These are phyloP conservation scores for Podaxis rugospora DNA, from an alignment of 768 basidiomycete genomes.

Conservation along the genomic window DNA sequence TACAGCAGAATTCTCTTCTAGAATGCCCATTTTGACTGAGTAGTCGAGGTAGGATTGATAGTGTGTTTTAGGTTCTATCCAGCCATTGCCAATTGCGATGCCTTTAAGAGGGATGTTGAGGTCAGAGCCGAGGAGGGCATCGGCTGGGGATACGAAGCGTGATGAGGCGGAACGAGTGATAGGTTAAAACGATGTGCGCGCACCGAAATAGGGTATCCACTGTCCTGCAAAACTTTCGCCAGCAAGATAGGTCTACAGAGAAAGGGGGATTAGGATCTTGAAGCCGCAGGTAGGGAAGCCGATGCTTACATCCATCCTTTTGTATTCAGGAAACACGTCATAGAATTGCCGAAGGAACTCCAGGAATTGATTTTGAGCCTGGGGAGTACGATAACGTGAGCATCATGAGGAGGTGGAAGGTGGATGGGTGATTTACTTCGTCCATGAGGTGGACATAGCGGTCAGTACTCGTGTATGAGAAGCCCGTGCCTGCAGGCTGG, in stretches of 20 bases:
- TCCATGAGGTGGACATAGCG: slow-evolving; percentile 76
- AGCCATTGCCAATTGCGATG: slow-evolving; percentile 93
- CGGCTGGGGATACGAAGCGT: slow-evolving; percentile 42
- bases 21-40: slow-evolving; percentile 70
- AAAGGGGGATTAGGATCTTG: neutral
- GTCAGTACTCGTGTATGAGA: slow-evolving; percentile 85
- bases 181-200: slow-evolving; percentile 13
- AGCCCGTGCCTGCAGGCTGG: slow-evolving; percentile 95
- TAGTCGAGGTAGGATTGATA: slow-evolving; percentile 90
- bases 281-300: neutral
- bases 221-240: slow-evolving; percentile 98
- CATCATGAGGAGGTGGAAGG: neutral
- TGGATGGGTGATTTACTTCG: slow-evolving; percentile 35
- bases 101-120: slow-evolving; percentile 68
- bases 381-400: slow-evolving; percentile 7
- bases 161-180: neutral
- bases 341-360: slow-evolving; percentile 89
- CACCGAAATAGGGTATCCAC: slow-evolving; percentile 95
- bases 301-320: slow-evolving; percentile 69
- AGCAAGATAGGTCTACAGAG: slow-evolving; percentile 80
- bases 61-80: slow-evolving; percentile 89
- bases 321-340: slow-evolving; percentile 85
- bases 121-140: slow-evolving; percentile 63
- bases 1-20: slow-evolving; percentile 71
- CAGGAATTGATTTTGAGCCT: slow-evolving; percentile 77